A percentile compares a stretch with the other conserved stretches of the same genome.
phyloP scores from a whole-genome alignment of 371 early-diverging fungal genomes.

The Sanchytrium tribonematis region DNA sequence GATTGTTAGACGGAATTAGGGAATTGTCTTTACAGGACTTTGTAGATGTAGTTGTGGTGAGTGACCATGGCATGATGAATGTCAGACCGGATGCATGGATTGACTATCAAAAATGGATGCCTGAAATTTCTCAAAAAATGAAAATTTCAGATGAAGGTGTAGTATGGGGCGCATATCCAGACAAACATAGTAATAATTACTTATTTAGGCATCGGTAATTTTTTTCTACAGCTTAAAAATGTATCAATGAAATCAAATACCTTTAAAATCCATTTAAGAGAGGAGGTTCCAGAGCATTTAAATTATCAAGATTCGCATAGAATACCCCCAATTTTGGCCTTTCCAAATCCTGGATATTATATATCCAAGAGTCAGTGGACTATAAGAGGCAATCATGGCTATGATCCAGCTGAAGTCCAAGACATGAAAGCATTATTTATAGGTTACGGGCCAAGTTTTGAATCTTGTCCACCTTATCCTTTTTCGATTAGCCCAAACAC shows the following conservation, averaged over 20 bases:
- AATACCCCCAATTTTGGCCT: slow-evolving; percentile 4
- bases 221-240: slow-evolving; percentile 2
- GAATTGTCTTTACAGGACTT: slow-evolving; percentile 25
- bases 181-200: slow-evolving; percentile 4
- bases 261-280: slow-evolving; percentile 10
- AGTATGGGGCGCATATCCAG: slow-evolving; percentile 11
- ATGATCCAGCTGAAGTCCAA: slow-evolving; percentile 32
- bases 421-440: slow-evolving; percentile 69
- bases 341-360: background rate
- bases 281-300: slow-evolving; percentile 10
- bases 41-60: slow-evolving; percentile 52
- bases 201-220: slow-evolving; percentile 4
- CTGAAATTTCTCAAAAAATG: slow-evolving; percentile 17
- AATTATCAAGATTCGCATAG: slow-evolving; percentile 9
- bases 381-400: slow-evolving; percentile 45
- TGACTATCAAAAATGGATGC: slow-evolving; percentile 13
- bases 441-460: slow-evolving; percentile 44
- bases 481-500: no score
- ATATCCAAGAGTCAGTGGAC: slow-evolving; percentile 2
- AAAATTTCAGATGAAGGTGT: slow-evolving; percentile 17
- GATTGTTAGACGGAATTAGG: slow-evolving; percentile 24
- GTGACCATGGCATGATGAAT: slow-evolving; percentile 75
- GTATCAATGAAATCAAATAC: slow-evolving; percentile 7
- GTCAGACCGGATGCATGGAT: slow-evolving; percentile 22
- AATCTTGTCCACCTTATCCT: no score